Base-by-base conservation (phyloP, 306 rosid species). In the Medicago ruthenica region DNA sequence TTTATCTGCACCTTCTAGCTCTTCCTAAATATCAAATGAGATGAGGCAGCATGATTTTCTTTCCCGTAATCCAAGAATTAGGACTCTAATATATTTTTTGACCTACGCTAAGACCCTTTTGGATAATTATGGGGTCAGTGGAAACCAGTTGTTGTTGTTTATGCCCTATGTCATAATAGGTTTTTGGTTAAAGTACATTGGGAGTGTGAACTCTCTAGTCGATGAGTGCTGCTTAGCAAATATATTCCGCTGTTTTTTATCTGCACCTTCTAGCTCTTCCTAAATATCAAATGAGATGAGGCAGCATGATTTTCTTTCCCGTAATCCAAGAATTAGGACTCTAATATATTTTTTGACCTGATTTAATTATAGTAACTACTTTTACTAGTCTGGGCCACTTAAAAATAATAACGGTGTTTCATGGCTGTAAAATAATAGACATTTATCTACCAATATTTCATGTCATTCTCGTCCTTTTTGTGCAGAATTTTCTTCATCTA, bases 1-100 rank as follows among this genome's bases (percentile, higher is more conserved):
- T 58, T 40, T 72, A 24, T 42, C 16, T 58, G 36, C 34, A 17
- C 16, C 48, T 65, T 10, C 64, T 57, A 39, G 58, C 57, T 58
- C 76, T 73, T 9, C 75, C 75, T 17, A 31, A 66, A 55, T 67
- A 21, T 58, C 13, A 37, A 45, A 31, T 15, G 10, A 80, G 66
- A 36, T 17, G 58, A 39, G 66, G 77, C 48, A 17, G 64, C 40
- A 13, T 67, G 71, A 7, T 60, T 67, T 67, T 51, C 50, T 59
- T 74, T 39, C 41, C 18, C 2, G 20, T 74, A 48, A 58, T 21
- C 18, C 10, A 61, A 71, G 27, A 24, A 24, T 16, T n/a, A 50
- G n/a, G 41, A 10, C 59, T 61, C 12, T n/a, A 13, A 31, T 37
- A 59, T 27, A 27, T 0, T 18, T 10, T 18, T 67, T 58, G 39